Conservation (phyloP, 2,329 filamentous ascomycete species). For the Curvularia lunata region DNA sequence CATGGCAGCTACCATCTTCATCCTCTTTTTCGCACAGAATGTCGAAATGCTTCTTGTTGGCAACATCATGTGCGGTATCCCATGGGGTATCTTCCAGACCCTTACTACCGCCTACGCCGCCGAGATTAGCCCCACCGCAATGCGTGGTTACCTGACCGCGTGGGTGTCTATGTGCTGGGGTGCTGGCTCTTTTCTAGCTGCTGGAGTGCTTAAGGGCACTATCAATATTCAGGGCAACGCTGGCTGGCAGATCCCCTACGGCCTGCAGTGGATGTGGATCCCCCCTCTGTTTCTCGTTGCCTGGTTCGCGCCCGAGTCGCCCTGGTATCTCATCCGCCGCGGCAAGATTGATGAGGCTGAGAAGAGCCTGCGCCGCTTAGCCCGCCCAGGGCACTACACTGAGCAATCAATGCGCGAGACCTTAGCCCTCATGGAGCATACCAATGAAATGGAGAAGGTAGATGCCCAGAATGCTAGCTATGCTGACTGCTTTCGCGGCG, state of each 20-base stretch:
- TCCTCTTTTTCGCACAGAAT: constrained; percentile 52
- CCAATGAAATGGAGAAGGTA: constrained; percentile 74
- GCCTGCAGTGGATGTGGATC: constrained; percentile 73
- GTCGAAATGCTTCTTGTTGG: constrained; percentile 53
- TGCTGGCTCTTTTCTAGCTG: constrained; percentile 71
- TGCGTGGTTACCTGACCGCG: constrained; percentile 58
- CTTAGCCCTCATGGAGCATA: constrained; percentile 85
- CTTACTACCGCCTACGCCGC: constrained; percentile 68
- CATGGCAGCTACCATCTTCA: constrained; percentile 44
- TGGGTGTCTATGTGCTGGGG: constrained; percentile 78
- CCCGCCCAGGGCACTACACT: constrained; percentile 66
- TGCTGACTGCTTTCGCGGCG: constrained; percentile 78
- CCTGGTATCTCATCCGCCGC: constrained; percentile 74
- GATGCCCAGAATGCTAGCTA: constrained; percentile 71
- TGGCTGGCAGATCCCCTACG: constrained; percentile 60
- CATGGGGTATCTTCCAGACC: constrained; percentile 49
- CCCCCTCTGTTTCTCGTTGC: constrained; percentile 34
- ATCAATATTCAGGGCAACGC: constrained; percentile 66
- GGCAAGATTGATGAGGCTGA: constrained; percentile 65
- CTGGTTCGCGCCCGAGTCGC: constrained; percentile 45
- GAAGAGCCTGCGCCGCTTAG: constrained; percentile 60
- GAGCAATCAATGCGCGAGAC: constrained; percentile 56
- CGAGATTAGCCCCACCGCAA: constrained; percentile 52
- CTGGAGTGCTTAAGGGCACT: constrained; percentile 71
- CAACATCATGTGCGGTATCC: constrained; percentile 58